Evolutionary conservation across 768 basidiomycete genomes (phyloP).

Genomic region (Coprinopsis marcescibilis): DNA sequence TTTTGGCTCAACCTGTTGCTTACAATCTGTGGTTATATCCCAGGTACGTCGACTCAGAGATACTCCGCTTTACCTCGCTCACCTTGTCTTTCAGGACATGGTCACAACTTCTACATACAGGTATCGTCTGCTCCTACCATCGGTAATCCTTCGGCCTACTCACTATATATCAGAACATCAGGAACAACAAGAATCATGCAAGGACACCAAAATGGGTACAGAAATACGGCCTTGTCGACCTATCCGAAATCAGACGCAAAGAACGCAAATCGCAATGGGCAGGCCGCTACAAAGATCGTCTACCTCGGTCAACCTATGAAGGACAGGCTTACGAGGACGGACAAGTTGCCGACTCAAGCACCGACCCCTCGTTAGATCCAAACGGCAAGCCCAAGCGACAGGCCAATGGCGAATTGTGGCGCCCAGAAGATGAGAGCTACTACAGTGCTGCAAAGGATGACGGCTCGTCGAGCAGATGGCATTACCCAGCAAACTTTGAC

Average conservation of each 20-base stretch:
- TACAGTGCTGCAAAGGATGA: conserved; percentile 47
- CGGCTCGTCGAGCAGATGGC: conserved; percentile 59
- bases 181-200: conserved; percentile 89
- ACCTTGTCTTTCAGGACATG: conserved; percentile 53
- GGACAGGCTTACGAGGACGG: conserved; percentile 75
- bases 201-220: conserved; percentile 97
- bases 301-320: conserved; percentile 62
- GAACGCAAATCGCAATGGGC: conserved; percentile 86
- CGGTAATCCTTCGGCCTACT: conserved; percentile 6
- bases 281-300: conserved; percentile 76
- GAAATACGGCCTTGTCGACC: conserved; percentile 85
- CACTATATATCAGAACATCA: conserved; percentile 61
- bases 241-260: conserved; percentile 69
- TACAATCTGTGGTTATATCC: conserved; percentile 89
- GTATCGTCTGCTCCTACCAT: conserved; percentile 26
- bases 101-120: conserved; percentile 92
- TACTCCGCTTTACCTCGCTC: conserved; percentile 3
- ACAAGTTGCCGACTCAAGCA: conserved; percentile 49
- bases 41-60: conserved; percentile 41
- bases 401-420: conserved; percentile 62
- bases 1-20: conserved; percentile 88
- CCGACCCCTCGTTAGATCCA: conserved; percentile 35
- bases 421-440: conserved; percentile 67
- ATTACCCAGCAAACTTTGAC: conserved; percentile 80
- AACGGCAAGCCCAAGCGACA: conserved; percentile 28